Evolutionary conservation across 2,329 filamentous ascomycete species (phyloP).

Genomic region (Penicillium paneum): DNA sequence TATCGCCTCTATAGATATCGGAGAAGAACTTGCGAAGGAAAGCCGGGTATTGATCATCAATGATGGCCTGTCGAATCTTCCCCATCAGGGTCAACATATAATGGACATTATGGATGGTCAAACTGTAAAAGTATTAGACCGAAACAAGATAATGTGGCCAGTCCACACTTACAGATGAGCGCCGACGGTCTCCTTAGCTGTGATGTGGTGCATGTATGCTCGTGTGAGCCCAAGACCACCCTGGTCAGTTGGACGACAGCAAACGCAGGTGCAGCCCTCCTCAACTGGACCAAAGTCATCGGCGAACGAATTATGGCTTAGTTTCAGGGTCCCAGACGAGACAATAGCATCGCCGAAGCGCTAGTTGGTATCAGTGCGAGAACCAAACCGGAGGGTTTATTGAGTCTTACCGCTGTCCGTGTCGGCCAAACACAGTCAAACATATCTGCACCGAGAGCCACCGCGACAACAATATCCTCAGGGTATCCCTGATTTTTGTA

Average conservation of each 20-base stretch:
- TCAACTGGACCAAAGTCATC: slow-evolving; percentile 82
- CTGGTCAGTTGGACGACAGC: slow-evolving; percentile 64
- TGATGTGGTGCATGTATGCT: slow-evolving; percentile 87
- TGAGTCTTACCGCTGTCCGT: slow-evolving; percentile 66
- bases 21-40: slow-evolving; percentile 78
- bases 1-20: slow-evolving; percentile 62
- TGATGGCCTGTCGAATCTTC: slow-evolving; percentile 68
- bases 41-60: slow-evolving; percentile 74
- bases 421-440: slow-evolving; percentile 99
- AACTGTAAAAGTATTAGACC: slow-evolving; percentile 46
- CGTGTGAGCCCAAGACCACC: slow-evolving; percentile 78
- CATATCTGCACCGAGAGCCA: slow-evolving; percentile 96
- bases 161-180: slow-evolving; percentile 58
- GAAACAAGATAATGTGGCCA: not conserved
- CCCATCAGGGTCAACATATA: slow-evolving; percentile 86
- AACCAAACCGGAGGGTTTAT: not conserved
- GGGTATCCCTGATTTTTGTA: slow-evolving; percentile 68
- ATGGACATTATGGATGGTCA: slow-evolving; percentile 95
- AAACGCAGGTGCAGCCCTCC: slow-evolving; percentile 73
- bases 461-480: slow-evolving; percentile 88
- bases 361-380: slow-evolving; percentile 27
- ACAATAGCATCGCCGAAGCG: slow-evolving; percentile 95
- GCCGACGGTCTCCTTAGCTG: slow-evolving; percentile 90
- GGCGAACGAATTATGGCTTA: slow-evolving; percentile 72
- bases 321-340: slow-evolving; percentile 72